A percentile compares a stretch with the other conserved stretches of the same genome.
Conservation (phyloP, 2,329 filamentous ascomycete species). For the Cladophialophora chaetospira region DNA sequence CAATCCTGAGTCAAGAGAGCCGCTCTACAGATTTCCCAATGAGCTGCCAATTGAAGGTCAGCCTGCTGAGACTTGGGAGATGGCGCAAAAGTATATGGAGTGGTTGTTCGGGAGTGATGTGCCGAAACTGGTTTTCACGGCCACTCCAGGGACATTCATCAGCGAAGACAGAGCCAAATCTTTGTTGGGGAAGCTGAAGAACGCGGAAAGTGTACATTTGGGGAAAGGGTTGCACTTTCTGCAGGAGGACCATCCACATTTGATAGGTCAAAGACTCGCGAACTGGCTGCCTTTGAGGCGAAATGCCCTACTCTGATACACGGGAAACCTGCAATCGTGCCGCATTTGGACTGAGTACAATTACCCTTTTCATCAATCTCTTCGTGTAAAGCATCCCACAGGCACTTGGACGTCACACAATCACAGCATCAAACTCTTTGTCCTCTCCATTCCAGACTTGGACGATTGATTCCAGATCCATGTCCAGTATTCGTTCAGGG, state of each 20-base stretch:
- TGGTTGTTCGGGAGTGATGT: not conserved
- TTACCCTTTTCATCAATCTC: too few species aligned
- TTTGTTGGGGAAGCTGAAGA: not conserved
- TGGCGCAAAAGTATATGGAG: not conserved
- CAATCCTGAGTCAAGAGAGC: not conserved
- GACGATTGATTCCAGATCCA: too few species aligned
- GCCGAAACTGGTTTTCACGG: slow-evolving; percentile 5
- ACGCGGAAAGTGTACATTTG: not conserved
- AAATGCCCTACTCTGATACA: too few species aligned
- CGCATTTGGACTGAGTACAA: too few species aligned
- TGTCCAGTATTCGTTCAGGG: too few species aligned
- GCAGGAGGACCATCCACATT: not conserved
- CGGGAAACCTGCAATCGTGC: too few species aligned
- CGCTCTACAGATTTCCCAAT: not conserved
- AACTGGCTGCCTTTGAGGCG: too few species aligned
- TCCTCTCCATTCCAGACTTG: too few species aligned
- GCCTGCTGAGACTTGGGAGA: not conserved
- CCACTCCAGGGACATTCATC: slow-evolving; percentile 1
- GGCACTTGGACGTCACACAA: too few species aligned
- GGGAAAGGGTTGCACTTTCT: not conserved
- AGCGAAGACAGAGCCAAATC: not conserved
- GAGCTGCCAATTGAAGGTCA: not conserved
- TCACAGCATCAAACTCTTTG: too few species aligned
- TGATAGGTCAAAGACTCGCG: not conserved
- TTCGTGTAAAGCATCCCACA: too few species aligned